Conservation (phyloP, 2,329 filamentous ascomycete species). For the Pyrenophora graminea region DNA sequence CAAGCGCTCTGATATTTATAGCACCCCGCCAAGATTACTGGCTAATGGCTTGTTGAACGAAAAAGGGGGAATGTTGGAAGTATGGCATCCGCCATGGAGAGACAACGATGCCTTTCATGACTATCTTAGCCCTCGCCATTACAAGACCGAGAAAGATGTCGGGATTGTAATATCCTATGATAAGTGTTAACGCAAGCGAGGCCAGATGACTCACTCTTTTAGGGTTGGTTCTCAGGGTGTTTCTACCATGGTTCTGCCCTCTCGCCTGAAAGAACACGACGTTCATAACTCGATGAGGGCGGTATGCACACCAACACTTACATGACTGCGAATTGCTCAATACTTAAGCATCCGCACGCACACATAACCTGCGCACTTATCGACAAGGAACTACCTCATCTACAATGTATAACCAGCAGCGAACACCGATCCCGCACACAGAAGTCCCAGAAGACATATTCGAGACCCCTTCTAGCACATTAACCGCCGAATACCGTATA, state of each 20-base stretch:
- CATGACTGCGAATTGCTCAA: neutral
- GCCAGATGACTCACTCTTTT: neutral
- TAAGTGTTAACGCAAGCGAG: too few species aligned
- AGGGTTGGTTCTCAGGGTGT: neutral
- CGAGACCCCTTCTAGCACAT: neutral
- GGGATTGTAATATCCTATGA: too few species aligned
- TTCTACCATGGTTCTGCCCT: conserved; percentile 4
- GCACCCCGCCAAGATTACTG: too few species aligned
- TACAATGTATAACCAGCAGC: neutral
- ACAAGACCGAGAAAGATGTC: too few species aligned
- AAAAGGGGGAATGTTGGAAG: too few species aligned
- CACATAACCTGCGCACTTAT: neutral
- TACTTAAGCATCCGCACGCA: neutral
- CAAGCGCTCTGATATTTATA: too few species aligned
- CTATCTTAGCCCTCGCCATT: too few species aligned
- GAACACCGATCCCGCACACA: neutral
- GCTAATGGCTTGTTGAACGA: too few species aligned
- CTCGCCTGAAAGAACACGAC: neutral
- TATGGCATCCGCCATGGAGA: too few species aligned
- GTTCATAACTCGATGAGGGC: neutral
- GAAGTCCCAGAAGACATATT: neutral
- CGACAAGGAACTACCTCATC: neutral
- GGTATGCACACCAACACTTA: too few species aligned
- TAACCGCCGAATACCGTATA: conserved; percentile 2
- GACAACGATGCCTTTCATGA: too few species aligned